These are phyloP conservation scores for Sclerotinia trifoliorum DNA, from an alignment of 2,329 filamentous ascomycete genomes.

Conservation along the genomic window DNA sequence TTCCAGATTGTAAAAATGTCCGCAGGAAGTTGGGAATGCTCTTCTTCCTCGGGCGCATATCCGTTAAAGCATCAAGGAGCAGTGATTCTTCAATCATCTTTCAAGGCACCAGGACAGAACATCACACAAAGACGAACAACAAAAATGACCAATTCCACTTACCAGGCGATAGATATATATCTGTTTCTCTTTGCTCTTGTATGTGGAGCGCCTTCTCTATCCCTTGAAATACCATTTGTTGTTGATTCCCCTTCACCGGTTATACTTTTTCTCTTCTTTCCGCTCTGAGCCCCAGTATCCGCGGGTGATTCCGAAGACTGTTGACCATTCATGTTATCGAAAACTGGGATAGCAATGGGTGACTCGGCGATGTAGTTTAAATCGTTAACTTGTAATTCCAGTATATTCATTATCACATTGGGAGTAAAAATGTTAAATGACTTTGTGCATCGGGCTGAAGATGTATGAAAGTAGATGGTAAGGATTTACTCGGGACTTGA, in stretches of 20 bases:
- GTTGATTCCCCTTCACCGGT: conserved; percentile 27
- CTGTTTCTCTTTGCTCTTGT: conserved; percentile 41
- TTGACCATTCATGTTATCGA: conserved; percentile 33
- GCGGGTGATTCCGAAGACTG: conserved; percentile 39
- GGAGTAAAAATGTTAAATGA: not conserved
- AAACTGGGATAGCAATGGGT: conserved; percentile 30
- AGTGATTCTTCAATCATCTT: not conserved
- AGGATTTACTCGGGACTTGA: not conserved
- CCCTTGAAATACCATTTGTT: conserved; percentile 3
- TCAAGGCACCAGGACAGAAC: not conserved
- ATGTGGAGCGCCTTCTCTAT: conserved; percentile 29
- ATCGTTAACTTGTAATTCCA: conserved; percentile 39
- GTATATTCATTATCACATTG: conserved; percentile 40
- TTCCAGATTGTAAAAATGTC: not conserved
- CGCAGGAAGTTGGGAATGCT: not conserved
- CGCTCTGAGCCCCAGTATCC: conserved; percentile 33
- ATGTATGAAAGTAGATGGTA: not conserved
- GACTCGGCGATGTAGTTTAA: conserved; percentile 39
- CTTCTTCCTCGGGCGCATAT: not conserved
- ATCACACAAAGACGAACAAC: not conserved
- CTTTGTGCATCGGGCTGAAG: not conserved
- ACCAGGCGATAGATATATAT: conserved; percentile 43
- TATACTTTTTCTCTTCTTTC: conserved; percentile 39
- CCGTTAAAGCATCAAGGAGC: not conserved
- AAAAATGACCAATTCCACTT: conserved; percentile 16